Evolutionary conservation across 768 basidiomycete genomes (phyloP).

Genomic region (Tulasnella calospora): DNA sequence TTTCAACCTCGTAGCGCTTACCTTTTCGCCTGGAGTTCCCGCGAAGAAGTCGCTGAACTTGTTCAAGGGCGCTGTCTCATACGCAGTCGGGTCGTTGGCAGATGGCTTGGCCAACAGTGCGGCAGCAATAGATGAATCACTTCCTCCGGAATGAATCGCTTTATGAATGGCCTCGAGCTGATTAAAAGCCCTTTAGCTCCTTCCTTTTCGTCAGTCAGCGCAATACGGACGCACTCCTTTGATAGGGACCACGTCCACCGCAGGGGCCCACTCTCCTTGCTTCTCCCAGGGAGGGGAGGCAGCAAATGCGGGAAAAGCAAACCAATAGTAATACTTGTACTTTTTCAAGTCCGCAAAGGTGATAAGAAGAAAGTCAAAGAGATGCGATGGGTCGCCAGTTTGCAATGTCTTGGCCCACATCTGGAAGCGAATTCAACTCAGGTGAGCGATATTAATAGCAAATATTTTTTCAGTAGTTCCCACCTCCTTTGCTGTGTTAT

Average conservation of each 20-base stretch:
- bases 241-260: slow-evolving; percentile 41
- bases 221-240: background rate
- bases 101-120: slow-evolving; percentile 59
- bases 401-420: slow-evolving; percentile 62
- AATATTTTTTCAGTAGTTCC: slow-evolving; percentile 28
- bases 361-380: slow-evolving; percentile 81
- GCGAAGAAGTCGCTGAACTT: slow-evolving; percentile 56
- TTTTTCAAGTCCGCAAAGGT: slow-evolving; percentile 98
- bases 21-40: slow-evolving; percentile 41
- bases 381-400: slow-evolving; percentile 49
- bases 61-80: slow-evolving; percentile 48
- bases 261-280: slow-evolving; percentile 54
- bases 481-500: slow-evolving; percentile 63
- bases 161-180: slow-evolving; percentile 48
- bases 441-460: background rate
- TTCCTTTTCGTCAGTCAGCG: background rate
- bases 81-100: slow-evolving; percentile 31
- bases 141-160: slow-evolving; percentile 38
- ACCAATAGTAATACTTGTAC: slow-evolving; percentile 98
- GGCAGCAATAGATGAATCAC: slow-evolving; percentile 33
- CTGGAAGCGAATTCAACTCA: slow-evolving; percentile 37
- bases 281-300: slow-evolving; percentile 87
- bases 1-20: slow-evolving; percentile 34
- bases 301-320: slow-evolving; percentile 89
- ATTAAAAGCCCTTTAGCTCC: background rate